phyloP scores from a whole-genome alignment of 129 eudicot genomes.

The Apium graveolens region DNA sequence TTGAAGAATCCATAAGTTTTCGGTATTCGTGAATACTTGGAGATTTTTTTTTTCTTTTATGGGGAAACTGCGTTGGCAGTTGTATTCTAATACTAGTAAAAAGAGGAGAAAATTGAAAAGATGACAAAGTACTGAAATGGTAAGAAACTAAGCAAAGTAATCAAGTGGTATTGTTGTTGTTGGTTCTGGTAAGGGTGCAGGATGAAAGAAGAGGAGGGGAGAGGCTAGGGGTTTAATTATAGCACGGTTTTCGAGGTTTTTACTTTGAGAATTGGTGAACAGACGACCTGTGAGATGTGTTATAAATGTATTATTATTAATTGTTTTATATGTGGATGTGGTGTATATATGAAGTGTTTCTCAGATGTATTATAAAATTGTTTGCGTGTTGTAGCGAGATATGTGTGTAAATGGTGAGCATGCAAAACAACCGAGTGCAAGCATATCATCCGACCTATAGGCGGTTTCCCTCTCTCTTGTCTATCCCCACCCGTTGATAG shows the following conservation, averaged over 20 bases:
- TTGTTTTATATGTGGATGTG: background rate
- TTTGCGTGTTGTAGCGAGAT: background rate
- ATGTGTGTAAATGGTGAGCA: background rate
- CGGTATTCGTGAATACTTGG: background rate
- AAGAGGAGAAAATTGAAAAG: background rate
- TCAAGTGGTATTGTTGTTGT: background rate
- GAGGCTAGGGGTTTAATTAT: background rate
- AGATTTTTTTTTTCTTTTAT: background rate
- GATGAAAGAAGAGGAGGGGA: background rate
- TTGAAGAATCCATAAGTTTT: slow-evolving; percentile 5
- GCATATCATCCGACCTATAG: background rate
- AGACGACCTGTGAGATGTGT: background rate
- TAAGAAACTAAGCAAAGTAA: background rate
- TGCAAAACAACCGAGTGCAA: background rate
- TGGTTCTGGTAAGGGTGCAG: background rate
- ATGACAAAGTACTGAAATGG: background rate
- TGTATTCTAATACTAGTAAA: background rate
- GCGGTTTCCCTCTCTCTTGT: slow-evolving; percentile 1
- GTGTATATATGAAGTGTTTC: background rate
- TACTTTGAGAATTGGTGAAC: background rate
- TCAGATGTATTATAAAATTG: background rate
- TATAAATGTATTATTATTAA: background rate
- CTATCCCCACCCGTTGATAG: background rate
- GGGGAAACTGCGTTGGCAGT: background rate
- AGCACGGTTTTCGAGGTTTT: slow-evolving; percentile 6